phyloP scores from a whole-genome alignment of 2,329 filamentous ascomycete genomes.

The Eutypa lata region DNA sequence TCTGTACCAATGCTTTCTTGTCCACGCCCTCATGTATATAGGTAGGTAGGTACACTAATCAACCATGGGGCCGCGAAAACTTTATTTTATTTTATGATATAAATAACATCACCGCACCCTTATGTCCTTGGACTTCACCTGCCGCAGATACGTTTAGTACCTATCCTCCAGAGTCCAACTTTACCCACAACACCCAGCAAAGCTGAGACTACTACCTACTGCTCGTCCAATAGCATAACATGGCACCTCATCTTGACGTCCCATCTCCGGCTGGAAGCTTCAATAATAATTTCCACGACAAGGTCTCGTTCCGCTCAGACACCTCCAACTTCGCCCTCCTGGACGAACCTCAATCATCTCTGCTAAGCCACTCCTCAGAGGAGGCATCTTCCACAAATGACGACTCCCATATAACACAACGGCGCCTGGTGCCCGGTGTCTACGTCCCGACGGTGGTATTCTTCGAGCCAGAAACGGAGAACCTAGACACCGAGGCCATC shows the following conservation, averaged over 20 bases:
- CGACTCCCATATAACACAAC: conserved; percentile 25
- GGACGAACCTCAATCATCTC: conserved; percentile 11
- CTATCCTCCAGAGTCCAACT: neutral
- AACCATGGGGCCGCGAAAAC: no score
- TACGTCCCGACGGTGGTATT: conserved; percentile 75
- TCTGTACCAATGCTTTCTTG: neutral
- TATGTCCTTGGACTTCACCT: neutral
- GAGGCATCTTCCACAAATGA: conserved; percentile 25
- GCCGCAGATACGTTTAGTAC: no score
- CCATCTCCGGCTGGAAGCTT: conserved; percentile 33
- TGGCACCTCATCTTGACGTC: conserved; percentile 36
- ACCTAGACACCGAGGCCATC: conserved; percentile 62
- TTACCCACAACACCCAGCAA: neutral
- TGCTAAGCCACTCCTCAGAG: conserved; percentile 28
- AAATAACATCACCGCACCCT: no score
- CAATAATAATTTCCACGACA: conserved; percentile 23
- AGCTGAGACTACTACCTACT: neutral
- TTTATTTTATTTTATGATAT: no score
- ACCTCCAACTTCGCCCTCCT: conserved; percentile 16
- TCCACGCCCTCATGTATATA: no score
- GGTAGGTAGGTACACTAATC: no score
- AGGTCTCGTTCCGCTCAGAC: conserved; percentile 21
- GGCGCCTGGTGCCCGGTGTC: conserved; percentile 50
- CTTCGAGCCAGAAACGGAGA: conserved; percentile 63
- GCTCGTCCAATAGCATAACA: conserved; percentile 7